A percentile compares a stretch with the other conserved stretches of the same genome.
Conservation (phyloP, 2,329 filamentous ascomycete genomes). For the Penicillium sclerotigenum region DNA sequence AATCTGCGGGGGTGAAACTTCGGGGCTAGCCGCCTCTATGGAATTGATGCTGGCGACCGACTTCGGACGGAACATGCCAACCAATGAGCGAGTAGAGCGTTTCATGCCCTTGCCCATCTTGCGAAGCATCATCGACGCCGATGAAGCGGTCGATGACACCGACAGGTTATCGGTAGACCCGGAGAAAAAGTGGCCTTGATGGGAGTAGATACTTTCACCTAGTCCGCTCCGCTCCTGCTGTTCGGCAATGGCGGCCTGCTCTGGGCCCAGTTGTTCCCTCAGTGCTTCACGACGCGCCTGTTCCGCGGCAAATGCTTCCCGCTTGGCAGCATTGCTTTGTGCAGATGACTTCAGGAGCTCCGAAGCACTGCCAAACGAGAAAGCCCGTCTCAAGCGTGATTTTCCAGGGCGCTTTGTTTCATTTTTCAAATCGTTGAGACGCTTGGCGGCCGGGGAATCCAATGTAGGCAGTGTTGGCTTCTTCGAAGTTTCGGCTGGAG, state of each 20-base stretch:
- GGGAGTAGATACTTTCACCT: constrained; percentile 89
- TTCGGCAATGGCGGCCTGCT: constrained; percentile 86
- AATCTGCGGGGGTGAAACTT: constrained; percentile 75
- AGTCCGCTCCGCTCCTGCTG: constrained; percentile 90
- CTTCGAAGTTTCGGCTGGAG: constrained; percentile 20
- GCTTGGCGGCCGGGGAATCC: constrained; percentile 72
- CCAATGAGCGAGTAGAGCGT: constrained; percentile 84
- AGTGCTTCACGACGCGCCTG: constrained; percentile 65
- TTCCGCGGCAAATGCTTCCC: constrained; percentile 45
- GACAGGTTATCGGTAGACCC: constrained; percentile 88
- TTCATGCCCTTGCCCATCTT: constrained; percentile 99
- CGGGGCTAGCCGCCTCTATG: constrained; percentile 60
- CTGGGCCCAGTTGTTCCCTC: constrained; percentile 72
- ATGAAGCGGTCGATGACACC: constrained; percentile 49
- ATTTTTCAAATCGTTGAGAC: constrained; percentile 82
- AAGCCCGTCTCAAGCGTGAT: constrained; percentile 79
- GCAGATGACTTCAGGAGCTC: constrained; percentile 76
- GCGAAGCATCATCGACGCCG: constrained; percentile 59
- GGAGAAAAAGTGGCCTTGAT: constrained; percentile 76
- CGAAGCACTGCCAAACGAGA: constrained; percentile 93
- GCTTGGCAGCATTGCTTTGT: constrained; percentile 53
- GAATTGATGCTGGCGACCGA: constrained; percentile 74
- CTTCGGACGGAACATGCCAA: constrained; percentile 91
- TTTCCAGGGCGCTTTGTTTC: constrained; percentile 77
- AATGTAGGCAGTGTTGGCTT: constrained; percentile 33